Conservation (phyloP, 352 stramenopile genomes). For the Globisporangium alternatum region DNA sequence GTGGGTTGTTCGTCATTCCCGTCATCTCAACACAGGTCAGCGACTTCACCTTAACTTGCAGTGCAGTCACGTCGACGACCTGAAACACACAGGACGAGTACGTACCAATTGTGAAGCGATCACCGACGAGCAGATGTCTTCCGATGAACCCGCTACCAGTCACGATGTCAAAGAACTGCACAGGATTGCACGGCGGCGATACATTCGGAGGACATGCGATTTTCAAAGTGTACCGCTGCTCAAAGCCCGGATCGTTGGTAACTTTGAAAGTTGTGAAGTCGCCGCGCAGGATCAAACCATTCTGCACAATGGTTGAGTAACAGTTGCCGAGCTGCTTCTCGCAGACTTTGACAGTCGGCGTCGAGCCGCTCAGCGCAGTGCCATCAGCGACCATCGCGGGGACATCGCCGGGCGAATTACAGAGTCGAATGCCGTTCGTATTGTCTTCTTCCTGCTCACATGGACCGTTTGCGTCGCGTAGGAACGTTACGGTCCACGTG, state of each 20-base stretch:
- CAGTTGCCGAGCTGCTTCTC: slow-evolving; percentile 25
- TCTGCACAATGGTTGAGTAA: slow-evolving; percentile 22
- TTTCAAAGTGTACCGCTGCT: slow-evolving; percentile 37
- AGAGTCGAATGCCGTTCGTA: slow-evolving; percentile 52
- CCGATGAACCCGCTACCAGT: slow-evolving; percentile 27
- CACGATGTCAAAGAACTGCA: slow-evolving; percentile 33
- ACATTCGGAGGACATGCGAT: slow-evolving; percentile 24
- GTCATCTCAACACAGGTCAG: slow-evolving; percentile 28
- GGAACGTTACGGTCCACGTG: slow-evolving; percentile 94
- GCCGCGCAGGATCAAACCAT: slow-evolving; percentile 84
- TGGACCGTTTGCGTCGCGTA: slow-evolving; percentile 74
- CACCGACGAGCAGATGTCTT: slow-evolving; percentile 30
- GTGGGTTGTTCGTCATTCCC: slow-evolving; percentile 17
- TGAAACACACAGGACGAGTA: slow-evolving; percentile 58
- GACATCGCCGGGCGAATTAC: slow-evolving; percentile 93
- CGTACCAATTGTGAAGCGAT: slow-evolving; percentile 54
- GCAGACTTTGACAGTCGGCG: slow-evolving; percentile 26
- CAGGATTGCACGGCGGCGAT: slow-evolving; percentile 21
- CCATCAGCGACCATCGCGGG: slow-evolving; percentile 63
- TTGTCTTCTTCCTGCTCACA: slow-evolving; percentile 68
- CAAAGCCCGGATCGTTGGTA: slow-evolving; percentile 59
- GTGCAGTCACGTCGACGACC: slow-evolving; percentile 28
- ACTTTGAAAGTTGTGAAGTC: slow-evolving; percentile 90
- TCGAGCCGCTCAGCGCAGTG: slow-evolving; percentile 30
- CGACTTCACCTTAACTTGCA: slow-evolving; percentile 33